Conservation (phyloP, 192 early-diverging fungal genomes). For the Coemansia interrupta region DNA sequence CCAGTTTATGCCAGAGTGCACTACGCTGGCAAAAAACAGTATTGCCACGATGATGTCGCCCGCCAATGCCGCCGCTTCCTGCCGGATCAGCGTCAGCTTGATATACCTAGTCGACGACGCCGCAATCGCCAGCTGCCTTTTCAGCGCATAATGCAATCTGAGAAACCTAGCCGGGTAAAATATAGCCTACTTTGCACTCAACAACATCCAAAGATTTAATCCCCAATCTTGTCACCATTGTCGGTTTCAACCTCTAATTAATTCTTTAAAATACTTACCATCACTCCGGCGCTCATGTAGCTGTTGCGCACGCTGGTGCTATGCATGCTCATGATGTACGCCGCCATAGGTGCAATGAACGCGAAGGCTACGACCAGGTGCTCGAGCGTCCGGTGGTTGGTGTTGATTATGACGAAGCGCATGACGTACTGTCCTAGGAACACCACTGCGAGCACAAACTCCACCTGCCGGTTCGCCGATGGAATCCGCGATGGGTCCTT, state of each 20-base stretch:
- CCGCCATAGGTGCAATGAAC: slow-evolving; percentile 31
- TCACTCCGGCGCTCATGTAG: slow-evolving; percentile 51
- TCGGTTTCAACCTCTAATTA: too few relatives aligned
- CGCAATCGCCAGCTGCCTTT: slow-evolving; percentile 26
- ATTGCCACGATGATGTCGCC: slow-evolving; percentile 43
- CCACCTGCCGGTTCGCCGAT: slow-evolving; percentile 16
- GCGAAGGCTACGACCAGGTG: slow-evolving; percentile 44
- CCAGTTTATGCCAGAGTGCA: slow-evolving; percentile 53
- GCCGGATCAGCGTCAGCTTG: slow-evolving; percentile 30
- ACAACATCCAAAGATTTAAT: too few relatives aligned
- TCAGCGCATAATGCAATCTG: slow-evolving; percentile 36
- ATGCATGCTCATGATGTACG: slow-evolving; percentile 28
- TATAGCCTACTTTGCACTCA: slow-evolving; percentile 31
- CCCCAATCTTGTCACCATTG: too few relatives aligned
- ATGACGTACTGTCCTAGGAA: slow-evolving; percentile 36
- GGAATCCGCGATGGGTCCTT: slow-evolving; percentile 31
- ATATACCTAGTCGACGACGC: slow-evolving; percentile 20
- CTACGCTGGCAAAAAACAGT: slow-evolving; percentile 36
- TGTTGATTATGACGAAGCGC: slow-evolving; percentile 43
- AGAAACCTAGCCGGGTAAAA: slow-evolving; percentile 52
- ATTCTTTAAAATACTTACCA: slow-evolving; percentile 27
- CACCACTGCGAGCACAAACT: slow-evolving; percentile 32
- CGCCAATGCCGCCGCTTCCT: slow-evolving; percentile 34
- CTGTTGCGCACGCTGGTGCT: slow-evolving; percentile 24
- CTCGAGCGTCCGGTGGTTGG: slow-evolving; percentile 31